Evolutionary conservation across 2,329 filamentous ascomycete species (phyloP), one percentile per base, ranked within the genome.

Genomic region (Aspergillus fructus): DNA sequence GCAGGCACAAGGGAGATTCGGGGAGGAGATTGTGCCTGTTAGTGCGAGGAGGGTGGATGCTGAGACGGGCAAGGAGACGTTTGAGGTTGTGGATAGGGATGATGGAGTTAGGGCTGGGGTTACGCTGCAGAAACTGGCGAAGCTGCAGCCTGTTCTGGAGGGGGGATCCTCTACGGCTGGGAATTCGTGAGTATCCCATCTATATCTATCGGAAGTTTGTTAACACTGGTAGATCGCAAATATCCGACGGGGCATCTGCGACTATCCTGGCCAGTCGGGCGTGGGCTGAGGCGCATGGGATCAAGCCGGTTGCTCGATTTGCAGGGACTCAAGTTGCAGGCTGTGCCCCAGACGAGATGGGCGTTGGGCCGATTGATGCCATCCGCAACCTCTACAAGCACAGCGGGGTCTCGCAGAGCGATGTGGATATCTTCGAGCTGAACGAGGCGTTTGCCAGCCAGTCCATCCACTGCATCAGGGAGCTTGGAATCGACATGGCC

Each of bases 371-470:
- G 11, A 71, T 75, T n/a, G 70, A 83, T 64, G 83, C 83, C 30
- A 83, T 86, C 58, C 83, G 82, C 56, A 97, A 96, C 83, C 85
- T 97, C 19, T 85, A 96, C 47, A 77, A 78, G 67, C 88, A 93
- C 77, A 85, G 87, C 80, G 85, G 87, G 73, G 77, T 97, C 59
- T 85, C 83, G 12, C 78, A 96, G 34, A 84, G 87, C 62, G 93
- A 97, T 67, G 83, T 93, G 59, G 93, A 97, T 70, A 82, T 97
- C 17, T 81, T 96, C 64, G 93, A 97, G 81, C 76, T 97, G 71
- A 97, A 97, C 79, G 93, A 97, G 82, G 93, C 93, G 1, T 97
- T 97, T 70, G 93, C 92, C 12, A 93, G 89, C 60, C 96, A 97
- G 92, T 91, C 90, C 5, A 91, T 96, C 46, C 96, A 96, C 83